Conservation (phyloP, 1,139 yeast species). For the Debaryomycetaceae sp. region DNA sequence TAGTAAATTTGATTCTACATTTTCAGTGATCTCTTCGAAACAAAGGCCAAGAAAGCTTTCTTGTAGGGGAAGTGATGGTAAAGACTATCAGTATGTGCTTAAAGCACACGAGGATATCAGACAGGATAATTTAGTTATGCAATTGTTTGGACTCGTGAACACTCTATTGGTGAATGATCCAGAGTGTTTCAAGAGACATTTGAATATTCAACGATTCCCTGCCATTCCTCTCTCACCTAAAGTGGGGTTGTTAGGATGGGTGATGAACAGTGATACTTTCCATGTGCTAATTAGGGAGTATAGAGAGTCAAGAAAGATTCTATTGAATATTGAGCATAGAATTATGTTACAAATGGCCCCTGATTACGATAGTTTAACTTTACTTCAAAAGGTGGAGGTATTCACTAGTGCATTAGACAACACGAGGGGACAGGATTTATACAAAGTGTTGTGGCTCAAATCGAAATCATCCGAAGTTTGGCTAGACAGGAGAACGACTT, state of each 20-base stretch:
- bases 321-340: conserved; percentile 89
- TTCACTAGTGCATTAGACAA: conserved; percentile 94
- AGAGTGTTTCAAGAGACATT: conserved; percentile 93
- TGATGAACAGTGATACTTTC: conserved; percentile 94
- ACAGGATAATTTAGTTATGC: conserved; percentile 98
- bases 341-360: conserved; percentile 99
- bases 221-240: conserved; percentile 96
- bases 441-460: conserved; percentile 93
- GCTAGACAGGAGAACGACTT: conserved; percentile 95
- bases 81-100: conserved; percentile 72
- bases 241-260: conserved; percentile 97
- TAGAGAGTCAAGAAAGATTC: conserved; percentile 85
- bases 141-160: conserved; percentile 90
- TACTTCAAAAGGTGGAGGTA: conserved; percentile 91
- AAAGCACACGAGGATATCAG: conserved; percentile 98
- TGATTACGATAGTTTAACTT: conserved; percentile 84
- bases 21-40: conserved; percentile 89
- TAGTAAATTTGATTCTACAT: conserved; percentile 71
- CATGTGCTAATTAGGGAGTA: conserved; percentile 90
- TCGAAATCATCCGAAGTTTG: conserved; percentile 96
- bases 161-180: conserved; percentile 86
- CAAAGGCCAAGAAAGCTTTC: conserved; percentile 89
- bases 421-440: conserved; percentile 93
- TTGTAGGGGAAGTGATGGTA: conserved; percentile 87
- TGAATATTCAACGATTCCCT: conserved; percentile 86